phyloP scores from a whole-genome alignment of 495 filamentous ascomycete genomes.

The Staphylotrichum longicolle region DNA sequence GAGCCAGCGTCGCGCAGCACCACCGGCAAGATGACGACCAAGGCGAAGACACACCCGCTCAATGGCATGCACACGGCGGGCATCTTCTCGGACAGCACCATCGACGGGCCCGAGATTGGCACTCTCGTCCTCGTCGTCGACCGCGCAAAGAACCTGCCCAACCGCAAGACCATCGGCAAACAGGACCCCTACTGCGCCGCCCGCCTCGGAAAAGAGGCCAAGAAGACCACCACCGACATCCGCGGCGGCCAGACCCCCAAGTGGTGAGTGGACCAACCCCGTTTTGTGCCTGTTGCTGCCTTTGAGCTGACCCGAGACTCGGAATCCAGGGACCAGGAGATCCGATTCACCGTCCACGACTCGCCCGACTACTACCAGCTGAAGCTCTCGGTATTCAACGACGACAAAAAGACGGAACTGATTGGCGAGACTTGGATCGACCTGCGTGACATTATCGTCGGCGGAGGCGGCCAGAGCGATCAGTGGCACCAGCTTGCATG shows the following conservation, averaged over 20 bases:
- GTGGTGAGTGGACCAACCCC: slow-evolving; percentile 61
- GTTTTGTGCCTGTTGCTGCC: slow-evolving; percentile 7
- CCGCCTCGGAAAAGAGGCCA: slow-evolving; percentile 91
- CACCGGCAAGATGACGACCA: slow-evolving; percentile 43
- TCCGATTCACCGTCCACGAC: slow-evolving; percentile 93
- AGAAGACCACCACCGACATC: slow-evolving; percentile 93
- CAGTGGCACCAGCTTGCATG: slow-evolving; percentile 84
- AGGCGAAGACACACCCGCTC: slow-evolving; percentile 43
- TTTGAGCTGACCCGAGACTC: slow-evolving; percentile 16
- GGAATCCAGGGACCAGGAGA: slow-evolving; percentile 82
- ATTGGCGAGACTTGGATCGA: slow-evolving; percentile 92
- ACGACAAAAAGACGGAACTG: slow-evolving; percentile 93
- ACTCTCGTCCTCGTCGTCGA: slow-evolving; percentile 91
- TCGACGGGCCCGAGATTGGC: slow-evolving; percentile 92
- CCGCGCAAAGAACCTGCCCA: slow-evolving; percentile 92
- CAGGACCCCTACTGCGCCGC: slow-evolving; percentile 97
- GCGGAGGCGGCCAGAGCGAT: slow-evolving; percentile 87
- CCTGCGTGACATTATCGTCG: slow-evolving; percentile 73
- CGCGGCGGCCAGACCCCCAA: slow-evolving; percentile 91
- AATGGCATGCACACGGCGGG: slow-evolving; percentile 75
- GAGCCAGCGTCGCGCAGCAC: slow-evolving; percentile 17
- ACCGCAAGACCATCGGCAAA: slow-evolving; percentile 94
- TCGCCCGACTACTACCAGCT: slow-evolving; percentile 92
- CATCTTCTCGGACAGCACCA: slow-evolving; percentile 92
- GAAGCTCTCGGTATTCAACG: slow-evolving; percentile 95